These are phyloP conservation scores for Pseudogymnoascus sp. DNA, from an alignment of 2,329 filamentous ascomycete species.

Conservation along the genomic window DNA sequence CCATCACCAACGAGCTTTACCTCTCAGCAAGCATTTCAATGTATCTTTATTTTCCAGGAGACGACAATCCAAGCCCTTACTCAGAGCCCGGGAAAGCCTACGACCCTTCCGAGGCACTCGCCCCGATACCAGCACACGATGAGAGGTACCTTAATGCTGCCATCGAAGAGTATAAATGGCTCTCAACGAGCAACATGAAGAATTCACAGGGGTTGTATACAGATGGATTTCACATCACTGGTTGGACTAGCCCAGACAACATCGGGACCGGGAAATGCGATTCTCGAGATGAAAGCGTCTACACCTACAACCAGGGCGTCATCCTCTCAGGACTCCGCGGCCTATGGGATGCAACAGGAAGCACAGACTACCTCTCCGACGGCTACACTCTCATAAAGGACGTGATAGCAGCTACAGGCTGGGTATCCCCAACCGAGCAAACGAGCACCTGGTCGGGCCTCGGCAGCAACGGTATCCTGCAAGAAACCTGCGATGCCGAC, in stretches of 20 bases:
- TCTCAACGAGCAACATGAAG: slow-evolving; percentile 71
- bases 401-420: slow-evolving; percentile 73
- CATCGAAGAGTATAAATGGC: slow-evolving; percentile 71
- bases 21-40: slow-evolving; percentile 78
- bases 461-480: slow-evolving; percentile 69
- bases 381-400: slow-evolving; percentile 68
- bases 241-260: slow-evolving; percentile 36
- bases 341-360: slow-evolving; percentile 70
- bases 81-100: slow-evolving; percentile 20
- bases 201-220: slow-evolving; percentile 66
- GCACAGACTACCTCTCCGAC: slow-evolving; percentile 62
- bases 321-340: slow-evolving; percentile 72
- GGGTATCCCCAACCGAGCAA: slow-evolving; percentile 32
- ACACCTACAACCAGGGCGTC: slow-evolving; percentile 94
- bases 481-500: slow-evolving; percentile 71
- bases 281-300: slow-evolving; percentile 76
- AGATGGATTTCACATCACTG: slow-evolving; percentile 81
- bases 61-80: slow-evolving; percentile 65
- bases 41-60: slow-evolving; percentile 83
- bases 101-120: slow-evolving; percentile 12
- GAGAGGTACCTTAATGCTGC: slow-evolving; percentile 64
- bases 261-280: slow-evolving; percentile 57
- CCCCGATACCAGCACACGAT: slow-evolving; percentile 36
- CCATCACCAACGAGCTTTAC: slow-evolving; percentile 88
- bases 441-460: slow-evolving; percentile 57